Evolutionary conservation across 139 green algal genomes (phyloP).

Genomic region (Microglena sp.): DNA sequence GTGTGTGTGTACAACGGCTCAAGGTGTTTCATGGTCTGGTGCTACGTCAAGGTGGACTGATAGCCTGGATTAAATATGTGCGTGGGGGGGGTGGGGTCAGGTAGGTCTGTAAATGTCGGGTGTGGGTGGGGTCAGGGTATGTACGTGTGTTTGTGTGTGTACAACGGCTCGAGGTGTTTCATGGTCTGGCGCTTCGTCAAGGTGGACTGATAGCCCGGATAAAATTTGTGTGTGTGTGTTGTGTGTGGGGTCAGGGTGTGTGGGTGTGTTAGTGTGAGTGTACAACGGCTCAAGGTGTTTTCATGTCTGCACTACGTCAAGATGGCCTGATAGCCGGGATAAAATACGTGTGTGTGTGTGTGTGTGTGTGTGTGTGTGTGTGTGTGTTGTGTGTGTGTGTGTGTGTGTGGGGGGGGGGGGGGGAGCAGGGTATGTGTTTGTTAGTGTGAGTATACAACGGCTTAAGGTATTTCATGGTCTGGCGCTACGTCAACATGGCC

Average conservation of each 20-base stretch:
- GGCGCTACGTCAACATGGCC: conserved; percentile 52
- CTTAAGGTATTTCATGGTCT: conserved; percentile 79
- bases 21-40: conserved; percentile 77
- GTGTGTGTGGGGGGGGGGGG: too few species aligned
- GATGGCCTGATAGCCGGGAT: conserved; percentile 46
- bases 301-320: conserved; percentile 67
- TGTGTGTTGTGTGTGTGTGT: too few species aligned
- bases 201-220: conserved; percentile 46
- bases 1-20: conserved; percentile 48
- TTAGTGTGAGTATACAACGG: conserved; percentile 36
- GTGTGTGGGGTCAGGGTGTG: too few species aligned
- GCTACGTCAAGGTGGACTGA: conserved; percentile 52
- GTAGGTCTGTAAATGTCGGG: too few species aligned
- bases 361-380: conserved; percentile 1
- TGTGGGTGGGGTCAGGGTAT: too few species aligned
- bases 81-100: too few species aligned
- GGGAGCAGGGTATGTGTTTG: neutral
- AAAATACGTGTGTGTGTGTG: neutral
- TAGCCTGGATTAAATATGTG: conserved; percentile 26
- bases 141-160: too few species aligned
- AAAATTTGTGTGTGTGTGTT: neutral
- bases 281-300: conserved; percentile 74
- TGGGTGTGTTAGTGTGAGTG: neutral
- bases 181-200: conserved; percentile 67
- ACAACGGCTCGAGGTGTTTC: conserved; percentile 81